A percentile compares a stretch with the other conserved stretches of the same genome.
These are phyloP conservation scores for Aphanomyces cochlioides DNA, from an alignment of 352 stramenopile genomes.

Conservation along the genomic window DNA sequence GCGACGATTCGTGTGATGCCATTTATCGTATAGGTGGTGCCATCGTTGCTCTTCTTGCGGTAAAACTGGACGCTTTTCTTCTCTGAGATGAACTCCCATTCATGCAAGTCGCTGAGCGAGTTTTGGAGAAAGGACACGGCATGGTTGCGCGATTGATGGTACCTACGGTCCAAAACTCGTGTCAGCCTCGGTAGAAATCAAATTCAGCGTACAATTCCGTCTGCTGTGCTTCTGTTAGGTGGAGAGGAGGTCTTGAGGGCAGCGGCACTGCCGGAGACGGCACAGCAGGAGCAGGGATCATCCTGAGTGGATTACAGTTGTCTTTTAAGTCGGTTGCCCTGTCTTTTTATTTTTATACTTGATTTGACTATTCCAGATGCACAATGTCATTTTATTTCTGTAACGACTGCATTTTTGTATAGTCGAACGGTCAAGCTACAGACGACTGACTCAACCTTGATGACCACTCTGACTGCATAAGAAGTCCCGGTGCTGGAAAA, in stretches of 20 bases:
- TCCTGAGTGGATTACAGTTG: conserved; percentile 4
- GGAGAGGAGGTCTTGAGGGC: background rate
- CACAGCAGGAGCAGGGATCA: background rate
- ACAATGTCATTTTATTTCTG: too few relatives aligned
- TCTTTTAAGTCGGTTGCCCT: conserved; percentile 5
- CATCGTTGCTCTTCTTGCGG: conserved; percentile 28
- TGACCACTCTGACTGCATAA: too few relatives aligned
- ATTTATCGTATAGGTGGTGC: conserved; percentile 30
- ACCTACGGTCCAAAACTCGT: background rate
- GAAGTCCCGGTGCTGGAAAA: too few relatives aligned
- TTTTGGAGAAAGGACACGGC: conserved; percentile 28
- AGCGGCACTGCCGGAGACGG: background rate
- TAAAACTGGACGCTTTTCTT: conserved; percentile 31
- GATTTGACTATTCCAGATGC: too few relatives aligned
- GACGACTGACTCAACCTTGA: too few relatives aligned
- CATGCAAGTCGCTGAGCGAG: conserved; percentile 28
- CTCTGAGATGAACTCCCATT: conserved; percentile 30
- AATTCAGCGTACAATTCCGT: conserved; percentile 17
- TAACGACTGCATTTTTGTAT: too few relatives aligned
- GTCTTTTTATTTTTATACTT: background rate
- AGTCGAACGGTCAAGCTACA: too few relatives aligned
- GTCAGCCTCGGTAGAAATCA: background rate
- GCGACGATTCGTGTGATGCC: conserved; percentile 29
- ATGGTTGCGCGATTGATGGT: conserved; percentile 27
- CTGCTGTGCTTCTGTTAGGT: conserved; percentile 26